Evolutionary conservation across 164 flowering plant species (phyloP).

Genomic region (Buxus sempervirens): DNA sequence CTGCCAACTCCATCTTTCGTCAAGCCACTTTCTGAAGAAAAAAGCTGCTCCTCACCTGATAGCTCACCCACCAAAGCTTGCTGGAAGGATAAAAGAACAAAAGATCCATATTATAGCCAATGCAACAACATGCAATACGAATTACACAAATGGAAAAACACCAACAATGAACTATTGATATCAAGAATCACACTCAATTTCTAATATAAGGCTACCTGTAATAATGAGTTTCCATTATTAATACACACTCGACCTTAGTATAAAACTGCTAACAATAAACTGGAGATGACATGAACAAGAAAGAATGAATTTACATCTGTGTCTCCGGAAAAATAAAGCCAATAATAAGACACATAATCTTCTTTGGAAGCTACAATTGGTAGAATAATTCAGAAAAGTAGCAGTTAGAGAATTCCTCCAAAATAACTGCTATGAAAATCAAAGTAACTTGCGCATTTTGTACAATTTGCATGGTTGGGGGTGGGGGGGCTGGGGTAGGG

Average conservation of each 20-base stretch:
- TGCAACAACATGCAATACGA: not conserved
- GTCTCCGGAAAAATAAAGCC: not conserved
- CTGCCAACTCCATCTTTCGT: slow-evolving; percentile 36
- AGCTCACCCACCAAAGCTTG: slow-evolving; percentile 93
- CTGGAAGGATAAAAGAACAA: slow-evolving; percentile 39
- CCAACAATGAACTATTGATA: not conserved
- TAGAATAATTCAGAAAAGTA: not conserved
- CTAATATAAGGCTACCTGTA: too few species aligned
- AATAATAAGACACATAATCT: not conserved
- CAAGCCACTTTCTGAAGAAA: slow-evolving; percentile 46
- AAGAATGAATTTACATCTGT: not conserved
- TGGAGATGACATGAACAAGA: not conserved
- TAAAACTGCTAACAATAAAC: not conserved
- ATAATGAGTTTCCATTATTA: too few species aligned
- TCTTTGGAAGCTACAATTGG: not conserved
- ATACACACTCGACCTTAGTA: too few species aligned
- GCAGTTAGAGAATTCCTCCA: too few species aligned
- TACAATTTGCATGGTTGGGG: too few species aligned
- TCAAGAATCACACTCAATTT: too few species aligned
- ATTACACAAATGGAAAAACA: not conserved
- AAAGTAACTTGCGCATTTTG: too few species aligned
- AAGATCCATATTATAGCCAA: slow-evolving; percentile 11
- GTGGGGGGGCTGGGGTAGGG: too few species aligned
- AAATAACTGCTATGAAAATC: not conserved
- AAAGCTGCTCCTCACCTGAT: slow-evolving; percentile 84